Conservation (phyloP, 306 rosid species). For the Cyclanthera cordifolia region DNA sequence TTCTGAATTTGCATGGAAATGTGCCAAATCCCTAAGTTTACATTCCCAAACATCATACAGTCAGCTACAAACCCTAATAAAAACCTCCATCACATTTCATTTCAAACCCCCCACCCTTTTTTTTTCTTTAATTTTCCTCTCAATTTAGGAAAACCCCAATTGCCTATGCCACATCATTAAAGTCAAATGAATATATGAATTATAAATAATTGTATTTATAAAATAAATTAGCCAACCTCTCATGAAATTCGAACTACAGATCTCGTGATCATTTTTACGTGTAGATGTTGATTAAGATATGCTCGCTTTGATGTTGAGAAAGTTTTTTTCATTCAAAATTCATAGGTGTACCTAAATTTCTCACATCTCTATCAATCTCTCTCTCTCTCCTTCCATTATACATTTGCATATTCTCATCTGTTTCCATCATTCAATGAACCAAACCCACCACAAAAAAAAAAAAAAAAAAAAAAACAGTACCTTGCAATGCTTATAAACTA, state of each 20-base stretch:
- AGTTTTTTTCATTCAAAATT: background rate
- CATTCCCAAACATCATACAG: background rate
- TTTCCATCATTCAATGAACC: slow-evolving; percentile 25
- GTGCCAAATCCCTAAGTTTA: background rate
- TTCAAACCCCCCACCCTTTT: too few relatives aligned
- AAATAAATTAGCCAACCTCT: too few relatives aligned
- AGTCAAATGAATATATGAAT: too few relatives aligned
- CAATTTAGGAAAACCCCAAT: too few relatives aligned
- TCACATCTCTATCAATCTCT: background rate
- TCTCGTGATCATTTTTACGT: too few relatives aligned
- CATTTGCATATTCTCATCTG: slow-evolving; percentile 5
- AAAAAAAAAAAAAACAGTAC: background rate
- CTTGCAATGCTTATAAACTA: slow-evolving; percentile 3
- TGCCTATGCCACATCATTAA: too few relatives aligned
- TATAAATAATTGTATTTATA: too few relatives aligned
- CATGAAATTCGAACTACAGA: too few relatives aligned
- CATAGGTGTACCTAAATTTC: background rate
- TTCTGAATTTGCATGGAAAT: background rate
- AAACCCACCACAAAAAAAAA: too few relatives aligned
- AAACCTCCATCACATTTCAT: background rate
- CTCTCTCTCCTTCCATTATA: background rate
- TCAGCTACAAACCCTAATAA: background rate
- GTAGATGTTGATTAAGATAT: too few relatives aligned
- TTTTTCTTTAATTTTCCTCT: too few relatives aligned
- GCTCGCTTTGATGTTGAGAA: too few relatives aligned